These are phyloP conservation scores for Sechiopsis laciniata DNA, from an alignment of 306 rosid species.

Conservation along the genomic window DNA sequence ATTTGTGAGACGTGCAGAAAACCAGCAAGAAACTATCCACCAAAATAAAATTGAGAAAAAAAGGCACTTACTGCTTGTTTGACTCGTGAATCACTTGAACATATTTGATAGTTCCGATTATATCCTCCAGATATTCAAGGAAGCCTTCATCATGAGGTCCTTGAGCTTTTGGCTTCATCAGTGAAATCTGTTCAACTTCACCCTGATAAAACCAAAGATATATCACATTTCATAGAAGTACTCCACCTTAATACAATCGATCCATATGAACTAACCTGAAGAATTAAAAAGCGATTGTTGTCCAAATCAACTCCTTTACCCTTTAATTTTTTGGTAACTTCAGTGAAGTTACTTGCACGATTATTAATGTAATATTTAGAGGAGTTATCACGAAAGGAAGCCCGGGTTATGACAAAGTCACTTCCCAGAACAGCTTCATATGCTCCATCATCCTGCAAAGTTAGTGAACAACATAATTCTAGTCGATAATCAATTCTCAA, in stretches of 20 bases:
- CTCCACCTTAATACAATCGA: not conserved
- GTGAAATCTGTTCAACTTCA: constrained; percentile 93
- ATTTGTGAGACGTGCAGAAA: not conserved
- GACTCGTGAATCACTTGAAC: constrained; percentile 81
- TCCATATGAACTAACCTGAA: constrained; percentile 54
- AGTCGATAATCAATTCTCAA: not conserved
- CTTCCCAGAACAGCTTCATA: constrained; percentile 75
- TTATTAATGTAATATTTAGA: constrained; percentile 83
- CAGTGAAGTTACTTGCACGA: constrained; percentile 78
- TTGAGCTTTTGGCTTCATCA: constrained; percentile 97
- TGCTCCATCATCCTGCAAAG: constrained; percentile 61
- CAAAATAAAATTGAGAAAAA: constrained; percentile 9
- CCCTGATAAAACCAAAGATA: constrained; percentile 50
- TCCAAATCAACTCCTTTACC: constrained; percentile 98
- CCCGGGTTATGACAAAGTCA: constrained; percentile 76
- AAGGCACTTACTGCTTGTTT: constrained; percentile 61
- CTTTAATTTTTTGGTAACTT: constrained; percentile 88
- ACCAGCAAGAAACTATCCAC: constrained; percentile 8
- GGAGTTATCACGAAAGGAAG: constrained; percentile 85
- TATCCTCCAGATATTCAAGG: constrained; percentile 94
- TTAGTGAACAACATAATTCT: not conserved
- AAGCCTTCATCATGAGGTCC: constrained; percentile 98
- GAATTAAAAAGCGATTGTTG: constrained; percentile 88
- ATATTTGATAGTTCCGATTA: constrained; percentile 85
- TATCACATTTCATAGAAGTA: constrained; percentile 6